Conservation (phyloP, 177 flowering plant genomes). For the Tripterygium wilfordii region DNA sequence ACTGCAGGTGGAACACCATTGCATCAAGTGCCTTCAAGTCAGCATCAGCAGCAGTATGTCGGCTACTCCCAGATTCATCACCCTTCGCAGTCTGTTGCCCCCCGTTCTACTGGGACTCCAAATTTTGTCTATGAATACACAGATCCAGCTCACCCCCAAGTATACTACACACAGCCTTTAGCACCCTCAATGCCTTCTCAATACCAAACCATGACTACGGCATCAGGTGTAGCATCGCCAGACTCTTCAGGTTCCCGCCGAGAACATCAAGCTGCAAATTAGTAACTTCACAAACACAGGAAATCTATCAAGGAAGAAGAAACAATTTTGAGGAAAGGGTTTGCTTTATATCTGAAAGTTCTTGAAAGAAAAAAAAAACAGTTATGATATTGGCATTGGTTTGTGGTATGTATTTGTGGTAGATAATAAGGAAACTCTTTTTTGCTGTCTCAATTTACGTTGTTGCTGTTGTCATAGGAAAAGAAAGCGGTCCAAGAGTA, state of each 20-base stretch:
- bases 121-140: slow-evolving; percentile 56
- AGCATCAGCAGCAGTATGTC: slow-evolving; percentile 51
- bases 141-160: slow-evolving; percentile 60
- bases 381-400: slow-evolving; percentile 18
- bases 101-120: slow-evolving; percentile 27
- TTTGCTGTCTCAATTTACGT: slow-evolving; percentile 7
- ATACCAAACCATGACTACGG: slow-evolving; percentile 57
- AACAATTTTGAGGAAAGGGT: slow-evolving; percentile 36
- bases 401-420: slow-evolving; percentile 28
- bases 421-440: slow-evolving; percentile 29
- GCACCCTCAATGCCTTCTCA: slow-evolving; percentile 52
- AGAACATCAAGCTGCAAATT: slow-evolving; percentile 40
- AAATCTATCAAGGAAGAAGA: slow-evolving; percentile 10
- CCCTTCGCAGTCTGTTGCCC: slow-evolving; percentile 59
- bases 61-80: slow-evolving; percentile 69
- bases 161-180: slow-evolving; percentile 62
- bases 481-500: slow-evolving; percentile 18
- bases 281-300: slow-evolving; percentile 36
- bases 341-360: slow-evolving; percentile 11
- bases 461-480: slow-evolving; percentile 17
- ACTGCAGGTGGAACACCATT: slow-evolving; percentile 31
- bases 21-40: slow-evolving; percentile 48
- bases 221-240: slow-evolving; percentile 23
- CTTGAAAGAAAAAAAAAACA: slow-evolving; percentile 7
- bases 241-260: slow-evolving; percentile 35